phyloP scores from a whole-genome alignment of 1,139 yeast genomes.

The Yarrowia galli region DNA sequence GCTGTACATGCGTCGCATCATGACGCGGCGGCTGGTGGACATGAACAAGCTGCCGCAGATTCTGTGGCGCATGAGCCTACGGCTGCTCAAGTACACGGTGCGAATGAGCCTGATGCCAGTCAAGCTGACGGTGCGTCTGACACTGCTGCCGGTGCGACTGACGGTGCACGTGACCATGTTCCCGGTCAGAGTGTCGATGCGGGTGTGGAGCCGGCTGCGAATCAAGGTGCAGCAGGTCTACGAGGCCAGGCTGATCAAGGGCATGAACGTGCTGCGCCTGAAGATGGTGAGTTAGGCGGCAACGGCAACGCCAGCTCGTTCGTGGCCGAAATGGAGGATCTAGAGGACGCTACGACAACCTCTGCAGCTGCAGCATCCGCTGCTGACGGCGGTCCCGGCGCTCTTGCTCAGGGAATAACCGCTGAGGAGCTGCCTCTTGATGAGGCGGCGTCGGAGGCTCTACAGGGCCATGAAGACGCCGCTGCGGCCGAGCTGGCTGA shows the following conservation, averaged over 20 bases:
- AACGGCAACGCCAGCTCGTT: not conserved
- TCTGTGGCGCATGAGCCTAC: conserved; percentile 33
- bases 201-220: conserved; percentile 32
- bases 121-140: conserved; percentile 17
- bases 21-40: conserved; percentile 25
- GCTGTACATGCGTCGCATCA: conserved; percentile 31
- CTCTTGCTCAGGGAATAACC: not conserved
- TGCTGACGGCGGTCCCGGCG: conserved; percentile 12
- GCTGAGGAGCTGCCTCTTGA: conserved; percentile 23
- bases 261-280: conserved; percentile 31
- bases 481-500: conserved; percentile 8
- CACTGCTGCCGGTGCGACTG: conserved; percentile 28
- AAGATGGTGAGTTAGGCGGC: conserved; percentile 26
- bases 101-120: conserved; percentile 28
- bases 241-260: conserved; percentile 26
- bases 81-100: conserved; percentile 33
- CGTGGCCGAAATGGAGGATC: conserved; percentile 2
- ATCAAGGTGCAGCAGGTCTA: conserved; percentile 27
- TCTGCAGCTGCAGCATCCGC: conserved; percentile 1
- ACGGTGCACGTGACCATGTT: conserved; percentile 33
- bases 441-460: conserved; percentile 21
- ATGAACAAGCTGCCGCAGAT: conserved; percentile 28
- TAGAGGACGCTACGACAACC: not conserved
- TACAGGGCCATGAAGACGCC: conserved; percentile 16
- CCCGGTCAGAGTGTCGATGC: conserved; percentile 29